Base-by-base conservation (phyloP, 129 eudicot genomes). In the Calendula officinalis region DNA sequence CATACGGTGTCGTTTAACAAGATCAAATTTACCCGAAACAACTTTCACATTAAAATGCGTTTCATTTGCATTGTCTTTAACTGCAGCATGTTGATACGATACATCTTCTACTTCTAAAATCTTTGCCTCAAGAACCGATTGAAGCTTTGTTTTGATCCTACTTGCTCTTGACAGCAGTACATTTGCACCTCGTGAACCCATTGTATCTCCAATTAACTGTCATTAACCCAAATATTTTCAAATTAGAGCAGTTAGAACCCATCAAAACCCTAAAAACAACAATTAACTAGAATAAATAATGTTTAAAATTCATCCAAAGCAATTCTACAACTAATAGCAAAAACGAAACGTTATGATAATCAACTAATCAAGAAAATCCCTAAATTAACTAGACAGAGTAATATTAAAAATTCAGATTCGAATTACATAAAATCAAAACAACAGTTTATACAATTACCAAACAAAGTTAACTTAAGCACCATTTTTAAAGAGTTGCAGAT, bases 1-100 rank as follows among this genome's bases (percentile, higher is more conserved):
- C 86, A 86, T 75, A 45, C 89, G 86, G 48, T 86, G 95, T 30
- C 89, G 78, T 56, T 80, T 83, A 37, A 86, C 87, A 6, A 86
- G 86, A 56, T 77, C 81, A 71, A 77, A 77, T 56, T 70, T 77
- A 27, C 66, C 66, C 8, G 81, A 77, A 49, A 77, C 77, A 8
- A 77, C 77, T 33, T 71, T 77, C 15, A 77, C 81, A 4, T 77
- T 77, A 16, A 77, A 77, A 66, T 77, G 83, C 56, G 83, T 78
- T 55, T 78, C 83, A 9, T 8, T 73, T 9, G 78, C 64, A 34
- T 68, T 63, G 68, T 69, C 76, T 39, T 56, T 74, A 52, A 78
- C 78, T 22, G 79, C 79, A 62, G 76, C 76, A 69, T 78, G 83
- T 62, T 73, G 83, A 48, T 73, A 78, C 0, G 83, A 78, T 7